phyloP scores from a whole-genome alignment of 192 early-diverging fungal genomes.

The Chytriomyces sp. region DNA sequence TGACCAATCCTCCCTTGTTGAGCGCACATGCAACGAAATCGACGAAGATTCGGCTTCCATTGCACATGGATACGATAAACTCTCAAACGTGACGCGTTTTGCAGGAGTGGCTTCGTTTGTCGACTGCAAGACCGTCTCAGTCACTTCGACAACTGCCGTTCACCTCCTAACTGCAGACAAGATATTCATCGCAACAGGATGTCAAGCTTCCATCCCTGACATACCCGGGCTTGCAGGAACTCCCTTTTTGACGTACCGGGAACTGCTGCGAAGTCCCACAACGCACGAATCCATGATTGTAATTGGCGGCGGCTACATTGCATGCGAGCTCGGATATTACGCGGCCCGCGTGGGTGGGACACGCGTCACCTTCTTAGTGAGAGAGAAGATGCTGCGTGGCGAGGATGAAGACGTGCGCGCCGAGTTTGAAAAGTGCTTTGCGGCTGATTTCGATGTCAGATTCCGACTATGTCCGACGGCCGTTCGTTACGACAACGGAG shows the following conservation, averaged over 20 bases:
- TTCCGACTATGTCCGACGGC: not conserved
- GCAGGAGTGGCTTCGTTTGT: constrained; percentile 16
- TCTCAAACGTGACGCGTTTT: constrained; percentile 21
- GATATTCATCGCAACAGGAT: constrained; percentile 40
- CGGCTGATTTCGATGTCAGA: constrained; percentile 10
- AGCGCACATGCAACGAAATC: constrained; percentile 30
- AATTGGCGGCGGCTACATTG: constrained; percentile 47
- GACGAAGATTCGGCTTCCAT: constrained; percentile 40
- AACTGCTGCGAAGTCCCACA: constrained; percentile 27
- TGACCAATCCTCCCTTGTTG: constrained; percentile 32
- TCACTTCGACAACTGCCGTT: not conserved
- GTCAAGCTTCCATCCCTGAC: constrained; percentile 34
- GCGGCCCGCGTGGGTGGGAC: constrained; percentile 34
- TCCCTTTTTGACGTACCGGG: constrained; percentile 37
- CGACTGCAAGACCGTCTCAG: not conserved
- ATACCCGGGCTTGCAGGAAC: constrained; percentile 42
- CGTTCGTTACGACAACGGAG: constrained; percentile 18
- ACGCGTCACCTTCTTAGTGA: constrained; percentile 35
- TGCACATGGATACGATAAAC: constrained; percentile 22
- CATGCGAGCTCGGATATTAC: constrained; percentile 41
- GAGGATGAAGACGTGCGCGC: constrained; percentile 38
- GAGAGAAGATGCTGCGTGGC: constrained; percentile 36
- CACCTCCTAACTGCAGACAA: not conserved
- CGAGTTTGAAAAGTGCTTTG: constrained; percentile 35
- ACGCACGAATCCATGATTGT: constrained; percentile 36